Percentiles rank a stretch among this genome's conserved stretches.
Evolutionary conservation across 148 eudicot species (phyloP).

Genomic region (Diospyros lotus): DNA sequence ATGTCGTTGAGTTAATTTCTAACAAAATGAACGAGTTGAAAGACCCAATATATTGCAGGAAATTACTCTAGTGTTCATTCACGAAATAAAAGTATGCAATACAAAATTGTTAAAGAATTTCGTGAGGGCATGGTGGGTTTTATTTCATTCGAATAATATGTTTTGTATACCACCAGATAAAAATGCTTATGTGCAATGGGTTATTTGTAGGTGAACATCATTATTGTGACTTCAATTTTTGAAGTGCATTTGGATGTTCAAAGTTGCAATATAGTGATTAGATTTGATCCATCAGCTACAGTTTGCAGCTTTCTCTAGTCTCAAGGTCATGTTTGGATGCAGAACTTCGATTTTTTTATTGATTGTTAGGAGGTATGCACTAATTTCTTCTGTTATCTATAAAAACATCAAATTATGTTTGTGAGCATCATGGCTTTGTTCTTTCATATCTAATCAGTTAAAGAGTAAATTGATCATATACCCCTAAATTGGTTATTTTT

Average conservation of each 20-base stretch:
- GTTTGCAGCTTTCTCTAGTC: conserved; percentile 49
- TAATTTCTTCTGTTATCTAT: not conserved
- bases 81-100: conserved; percentile 64
- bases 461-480: too few relatives aligned
- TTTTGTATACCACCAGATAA: not conserved
- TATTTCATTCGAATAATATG: not conserved
- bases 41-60: conserved; percentile 68
- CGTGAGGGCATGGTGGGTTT: conserved; percentile 6
- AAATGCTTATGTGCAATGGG: not conserved
- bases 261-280: conserved; percentile 60
- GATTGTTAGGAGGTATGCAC: conserved; percentile 58
- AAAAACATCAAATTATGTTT: not conserved
- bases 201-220: conserved; percentile 58
- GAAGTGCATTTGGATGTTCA: conserved; percentile 71
- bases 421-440: not conserved
- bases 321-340: conserved; percentile 11
- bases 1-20: conserved; percentile 45
- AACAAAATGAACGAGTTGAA: conserved; percentile 51
- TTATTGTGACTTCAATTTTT: conserved; percentile 84
- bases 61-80: conserved; percentile 35
- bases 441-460: too few relatives aligned
- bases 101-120: conserved; percentile 17
- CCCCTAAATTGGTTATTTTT: too few relatives aligned
- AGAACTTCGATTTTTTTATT: conserved; percentile 12
- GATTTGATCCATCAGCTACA: conserved; percentile 59